Conservation (phyloP, 2,329 filamentous ascomycete genomes). For the Ceratocystis papillata region DNA sequence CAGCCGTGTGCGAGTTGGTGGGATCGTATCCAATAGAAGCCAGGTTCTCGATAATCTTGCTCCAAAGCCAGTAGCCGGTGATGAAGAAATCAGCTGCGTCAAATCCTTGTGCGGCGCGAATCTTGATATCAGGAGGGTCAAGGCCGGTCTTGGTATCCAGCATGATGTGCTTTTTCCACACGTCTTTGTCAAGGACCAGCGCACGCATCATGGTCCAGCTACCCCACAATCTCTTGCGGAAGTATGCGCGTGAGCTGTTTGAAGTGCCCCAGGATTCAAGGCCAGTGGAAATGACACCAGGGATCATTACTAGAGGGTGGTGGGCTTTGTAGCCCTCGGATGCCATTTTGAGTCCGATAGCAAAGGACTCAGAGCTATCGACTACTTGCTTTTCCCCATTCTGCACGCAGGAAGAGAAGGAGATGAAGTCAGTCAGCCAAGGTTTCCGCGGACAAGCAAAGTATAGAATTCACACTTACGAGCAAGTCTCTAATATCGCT, state of each 20-base stretch:
- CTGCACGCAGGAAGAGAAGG: constrained; percentile 32
- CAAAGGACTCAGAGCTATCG: constrained; percentile 86
- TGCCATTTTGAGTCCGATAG: constrained; percentile 73
- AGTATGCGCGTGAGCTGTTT: constrained; percentile 75
- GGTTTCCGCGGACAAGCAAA: too few species aligned
- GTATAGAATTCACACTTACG: constrained; percentile 39
- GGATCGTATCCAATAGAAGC: constrained; percentile 95
- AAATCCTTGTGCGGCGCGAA: constrained; percentile 89
- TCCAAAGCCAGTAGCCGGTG: constrained; percentile 95
- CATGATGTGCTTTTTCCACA: constrained; percentile 96
- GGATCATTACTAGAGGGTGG: constrained; percentile 93
- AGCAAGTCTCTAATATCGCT: constrained; percentile 78
- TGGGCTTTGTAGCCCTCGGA: constrained; percentile 69
- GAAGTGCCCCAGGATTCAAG: constrained; percentile 94
- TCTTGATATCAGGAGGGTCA: constrained; percentile 79
- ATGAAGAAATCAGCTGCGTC: constrained; percentile 96
- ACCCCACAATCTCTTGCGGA: constrained; percentile 88
- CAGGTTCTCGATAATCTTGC: constrained; percentile 93
- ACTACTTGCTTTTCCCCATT: constrained; percentile 73
- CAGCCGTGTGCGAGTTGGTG: constrained; percentile 56
- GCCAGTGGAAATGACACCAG: constrained; percentile 93
- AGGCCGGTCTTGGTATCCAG: constrained; percentile 83
- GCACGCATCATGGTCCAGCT: constrained; percentile 99
- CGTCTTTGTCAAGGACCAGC: constrained; percentile 80
- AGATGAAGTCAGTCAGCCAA: too few species aligned